Evolutionary conservation across 495 filamentous ascomycete species (phyloP).

Genomic region (Jackrogersella multiformis): DNA sequence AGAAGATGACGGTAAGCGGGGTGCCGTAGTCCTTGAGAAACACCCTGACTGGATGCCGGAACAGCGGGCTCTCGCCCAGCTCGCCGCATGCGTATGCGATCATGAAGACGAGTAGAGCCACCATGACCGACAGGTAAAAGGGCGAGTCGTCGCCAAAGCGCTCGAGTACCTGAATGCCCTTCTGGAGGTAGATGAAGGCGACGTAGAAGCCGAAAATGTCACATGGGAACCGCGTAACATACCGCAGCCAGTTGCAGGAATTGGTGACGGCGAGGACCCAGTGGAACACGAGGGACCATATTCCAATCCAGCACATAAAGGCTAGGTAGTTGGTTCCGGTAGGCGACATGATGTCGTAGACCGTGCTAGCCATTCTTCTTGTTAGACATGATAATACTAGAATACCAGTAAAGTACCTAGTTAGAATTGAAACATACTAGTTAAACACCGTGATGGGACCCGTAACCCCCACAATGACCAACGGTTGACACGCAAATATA

Average conservation of each 20-base stretch:
- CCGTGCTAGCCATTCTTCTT: conserved; percentile 61
- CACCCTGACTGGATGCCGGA: conserved; percentile 74
- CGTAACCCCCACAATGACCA: conserved; percentile 91
- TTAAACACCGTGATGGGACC: conserved; percentile 90
- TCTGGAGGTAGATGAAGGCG: conserved; percentile 85
- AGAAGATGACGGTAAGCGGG: conserved; percentile 84
- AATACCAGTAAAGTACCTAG: not conserved
- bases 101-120: conserved; percentile 76
- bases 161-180: conserved; percentile 81
- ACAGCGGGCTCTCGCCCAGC: conserved; percentile 73
- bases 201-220: conserved; percentile 92
- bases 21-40: conserved; percentile 88
- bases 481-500: conserved; percentile 76
- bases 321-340: conserved; percentile 75
- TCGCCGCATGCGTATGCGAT: conserved; percentile 75
- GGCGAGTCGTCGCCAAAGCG: conserved; percentile 62
- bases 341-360: conserved; percentile 80
- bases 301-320: conserved; percentile 87
- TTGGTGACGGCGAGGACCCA: conserved; percentile 82
- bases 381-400: conserved; percentile 20
- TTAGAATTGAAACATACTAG: conserved; percentile 58
- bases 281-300: conserved; percentile 86
- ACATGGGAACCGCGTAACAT: conserved; percentile 85
- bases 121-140: conserved; percentile 78
- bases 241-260: conserved; percentile 79